Conservation (phyloP, 345 rosid species). For the Rhizophora apiculata region DNA sequence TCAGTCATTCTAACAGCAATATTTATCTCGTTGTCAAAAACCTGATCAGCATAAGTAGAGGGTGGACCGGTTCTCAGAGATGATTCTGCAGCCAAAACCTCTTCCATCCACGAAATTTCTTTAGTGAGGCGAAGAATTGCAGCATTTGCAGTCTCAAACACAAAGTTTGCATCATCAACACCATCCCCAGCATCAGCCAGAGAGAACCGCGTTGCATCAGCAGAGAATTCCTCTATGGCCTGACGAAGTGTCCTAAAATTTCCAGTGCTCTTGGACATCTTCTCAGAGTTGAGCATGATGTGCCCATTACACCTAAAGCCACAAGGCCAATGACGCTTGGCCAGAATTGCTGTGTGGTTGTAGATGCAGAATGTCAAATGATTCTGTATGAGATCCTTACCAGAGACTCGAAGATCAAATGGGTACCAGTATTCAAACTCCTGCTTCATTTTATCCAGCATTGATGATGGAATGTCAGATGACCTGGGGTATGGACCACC, state of each 20-base stretch:
- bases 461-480: slow-evolving; percentile 50
- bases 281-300: slow-evolving; percentile 90
- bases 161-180: slow-evolving; percentile 96
- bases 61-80: slow-evolving; percentile 68
- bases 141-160: slow-evolving; percentile 82
- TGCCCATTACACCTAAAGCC: slow-evolving; percentile 95
- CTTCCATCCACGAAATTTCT: slow-evolving; percentile 92
- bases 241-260: slow-evolving; percentile 82
- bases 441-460: slow-evolving; percentile 78
- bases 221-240: slow-evolving; percentile 83
- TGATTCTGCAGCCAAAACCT: slow-evolving; percentile 60
- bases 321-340: slow-evolving; percentile 77
- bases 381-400: slow-evolving; percentile 96
- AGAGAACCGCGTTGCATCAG: slow-evolving; percentile 84
- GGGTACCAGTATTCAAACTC: slow-evolving; percentile 99
- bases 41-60: slow-evolving; percentile 76
- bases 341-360: slow-evolving; percentile 84
- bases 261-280: slow-evolving; percentile 97
- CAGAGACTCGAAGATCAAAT: slow-evolving; percentile 90
- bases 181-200: slow-evolving; percentile 98
- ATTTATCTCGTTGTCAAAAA: slow-evolving; percentile 84
- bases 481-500: slow-evolving; percentile 64
- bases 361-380: slow-evolving; percentile 83
- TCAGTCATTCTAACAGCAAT: slow-evolving; percentile 75
- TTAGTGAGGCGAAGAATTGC: slow-evolving; percentile 84